Evolutionary conservation across 345 rosid species (phyloP).

Genomic region (Erucastrum elatum): DNA sequence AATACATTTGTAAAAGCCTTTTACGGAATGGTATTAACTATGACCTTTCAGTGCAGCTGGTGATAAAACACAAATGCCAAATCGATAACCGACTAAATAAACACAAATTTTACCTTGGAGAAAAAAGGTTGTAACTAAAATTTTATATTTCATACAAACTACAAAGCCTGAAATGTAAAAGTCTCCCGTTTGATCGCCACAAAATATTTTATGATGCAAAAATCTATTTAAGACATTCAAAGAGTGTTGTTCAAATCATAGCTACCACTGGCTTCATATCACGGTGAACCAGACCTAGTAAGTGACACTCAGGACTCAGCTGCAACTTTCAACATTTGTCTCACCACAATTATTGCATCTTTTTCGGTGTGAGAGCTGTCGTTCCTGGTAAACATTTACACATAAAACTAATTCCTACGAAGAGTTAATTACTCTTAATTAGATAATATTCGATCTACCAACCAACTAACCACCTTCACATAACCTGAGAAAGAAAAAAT

Average conservation of each 20-base stretch:
- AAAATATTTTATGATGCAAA: too few species aligned
- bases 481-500: constrained; percentile 49
- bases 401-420: neutral
- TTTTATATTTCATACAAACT: too few species aligned
- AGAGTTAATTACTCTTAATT: constrained; percentile 44
- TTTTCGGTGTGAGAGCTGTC: constrained; percentile 76
- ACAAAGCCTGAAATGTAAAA: too few species aligned
- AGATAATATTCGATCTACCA: constrained; percentile 84
- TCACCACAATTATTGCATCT: constrained; percentile 83
- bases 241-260: constrained; percentile 20
- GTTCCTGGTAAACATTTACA: constrained; percentile 55
- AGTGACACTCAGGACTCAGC: constrained; percentile 97
- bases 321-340: constrained; percentile 93
- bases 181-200: too few species aligned
- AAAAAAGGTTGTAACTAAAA: too few species aligned
- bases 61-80: too few species aligned
- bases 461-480: constrained; percentile 96
- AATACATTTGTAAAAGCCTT: too few species aligned
- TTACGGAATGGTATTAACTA: too few species aligned
- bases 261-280: constrained; percentile 99
- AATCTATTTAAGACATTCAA: too few species aligned
- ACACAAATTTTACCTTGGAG: too few species aligned
- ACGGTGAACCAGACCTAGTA: constrained; percentile 89
- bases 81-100: too few species aligned
- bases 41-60: too few species aligned